Base-by-base conservation (phyloP, 1,284 basidiomycete species). In the Athelia sp. region DNA sequence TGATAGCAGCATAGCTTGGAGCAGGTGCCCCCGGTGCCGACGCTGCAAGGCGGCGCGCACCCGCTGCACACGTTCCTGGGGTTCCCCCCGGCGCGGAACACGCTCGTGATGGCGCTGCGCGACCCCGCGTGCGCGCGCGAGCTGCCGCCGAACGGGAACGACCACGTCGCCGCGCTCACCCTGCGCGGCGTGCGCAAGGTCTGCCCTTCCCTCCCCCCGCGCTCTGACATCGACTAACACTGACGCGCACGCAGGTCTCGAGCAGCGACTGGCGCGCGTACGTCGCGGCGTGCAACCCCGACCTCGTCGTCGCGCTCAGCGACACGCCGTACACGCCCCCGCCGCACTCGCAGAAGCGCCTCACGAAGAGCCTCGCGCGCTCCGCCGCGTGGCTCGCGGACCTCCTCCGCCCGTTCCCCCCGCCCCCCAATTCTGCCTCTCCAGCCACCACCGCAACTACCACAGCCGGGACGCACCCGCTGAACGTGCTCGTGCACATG, bases 101-200 rank as follows among this genome's bases (percentile, higher is more conserved):
- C 89, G 3, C 24, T 85, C 1, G 78, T 77, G 0, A 68, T 90
- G 60, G 76, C 79, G 2, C 66, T 83, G 6, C 73, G 90, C 24
- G 83, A 92, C 67, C 82, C 85, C 0, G 65, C 70, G 24, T 82
- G 89, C 61, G 69, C 64, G 3, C 68, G 74, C 34, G 79, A 81
- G 53, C 82, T 89, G 75, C 85, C 87, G 0, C 68, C 85, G 0
- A 91, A 90, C 55, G 78, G 79, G 2, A 78, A 81, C 40, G 57
- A 71, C 3, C 71, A 75, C 53, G 65, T 88, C 3, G 74, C 75
- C 6, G 81, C 78, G 0, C 68, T 73, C 23, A 83, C 82, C 49
- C 65, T 84, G 13, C 70, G 86, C n/a, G 90, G 90, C 10, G 79
- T 88, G 1, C 76, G 79, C 18, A 87, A 82, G 77, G 87, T 85